Base-by-base conservation (phyloP, 164 flowering plant genomes). In the Magnolia officinalis region DNA sequence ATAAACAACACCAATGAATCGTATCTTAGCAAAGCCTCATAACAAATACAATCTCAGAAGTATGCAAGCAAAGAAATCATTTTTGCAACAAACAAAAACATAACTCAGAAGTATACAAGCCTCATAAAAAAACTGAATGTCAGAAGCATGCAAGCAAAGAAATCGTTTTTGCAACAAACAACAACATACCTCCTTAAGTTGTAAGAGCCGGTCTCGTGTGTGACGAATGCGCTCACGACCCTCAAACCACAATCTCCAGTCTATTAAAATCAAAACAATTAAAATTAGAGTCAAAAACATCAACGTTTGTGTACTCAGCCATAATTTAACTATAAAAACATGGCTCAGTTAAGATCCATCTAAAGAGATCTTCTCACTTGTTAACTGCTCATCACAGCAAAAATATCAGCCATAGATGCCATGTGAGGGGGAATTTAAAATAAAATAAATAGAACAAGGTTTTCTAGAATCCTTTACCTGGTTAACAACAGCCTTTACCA, bases 151-250 rank as follows among this genome's bases (percentile, higher is more conserved):
- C 71, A 68, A n/a, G 14, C 31, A 3, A 71, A 71, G 21, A 24
- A 13, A 18, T 20, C 1, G 19, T 50, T 51, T 50, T 61, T 13
- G 20, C 20, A 19, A 61, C 20, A 20, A 72, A 21, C 20, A 14
- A 63, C 26, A 63, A 8, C 8, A 68, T 86, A 95, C 98, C 94
- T 90, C 92, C 52, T 90, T 84, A 37, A 95, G 87, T 76, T 90
- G 95, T 67, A 91, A 77, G 52, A 95, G 87, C 85, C 89, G 94
- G 73, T 91, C 95, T 59, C 95, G 78, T 55, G 91, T 85, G 82
- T 86, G 92, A 23, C 86, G 87, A 59, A 92, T 81, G 74, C 86
- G 88, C 68, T 90, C 98, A 74, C 79, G 89, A 55, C 89, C 88
- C 68, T 94, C 97, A 83, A 90, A 88, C 72, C 88, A 85, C 11